These are phyloP conservation scores for Agaricales sp. DNA, from an alignment of 1,284 basidiomycete genomes.

Conservation along the genomic window DNA sequence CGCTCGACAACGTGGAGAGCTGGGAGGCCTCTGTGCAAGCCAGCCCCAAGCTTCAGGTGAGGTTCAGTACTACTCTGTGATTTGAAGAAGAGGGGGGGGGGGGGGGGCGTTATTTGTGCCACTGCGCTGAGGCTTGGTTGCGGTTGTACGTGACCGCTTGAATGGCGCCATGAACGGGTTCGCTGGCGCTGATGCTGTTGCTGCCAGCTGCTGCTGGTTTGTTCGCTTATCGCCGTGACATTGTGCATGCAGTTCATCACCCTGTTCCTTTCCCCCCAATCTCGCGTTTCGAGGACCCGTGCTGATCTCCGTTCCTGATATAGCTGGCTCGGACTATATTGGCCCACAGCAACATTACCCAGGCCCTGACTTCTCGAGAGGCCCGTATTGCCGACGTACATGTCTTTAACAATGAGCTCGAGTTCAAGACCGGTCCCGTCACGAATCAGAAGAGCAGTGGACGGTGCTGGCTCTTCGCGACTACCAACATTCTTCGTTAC, in stretches of 20 bases:
- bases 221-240: too few relatives aligned
- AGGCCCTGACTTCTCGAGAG: constrained; percentile 55
- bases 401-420: constrained; percentile 77
- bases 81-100: too few relatives aligned
- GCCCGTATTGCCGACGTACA: constrained; percentile 63
- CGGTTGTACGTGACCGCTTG: too few relatives aligned
- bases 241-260: too few relatives aligned
- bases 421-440: constrained; percentile 73
- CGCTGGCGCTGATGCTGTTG: too few relatives aligned
- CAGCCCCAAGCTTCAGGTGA: constrained; percentile 1
- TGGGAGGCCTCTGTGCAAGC: background rate
- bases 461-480: constrained; percentile 89
- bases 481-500: constrained; percentile 81
- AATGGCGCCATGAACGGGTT: too few relatives aligned
- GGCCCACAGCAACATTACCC: constrained; percentile 60
- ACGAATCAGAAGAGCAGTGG: constrained; percentile 85
- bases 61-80: background rate
- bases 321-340: constrained; percentile 77
- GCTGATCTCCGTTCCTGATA: too few relatives aligned
- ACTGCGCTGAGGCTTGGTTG: too few relatives aligned
- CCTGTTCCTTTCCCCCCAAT: too few relatives aligned
- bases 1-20: constrained; percentile 4
- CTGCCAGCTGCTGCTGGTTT: too few relatives aligned
- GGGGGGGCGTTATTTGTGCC: too few relatives aligned
- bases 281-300: too few relatives aligned